These are phyloP conservation scores for Durio zibethinus DNA, from an alignment of 345 rosid species.

Conservation along the genomic window DNA sequence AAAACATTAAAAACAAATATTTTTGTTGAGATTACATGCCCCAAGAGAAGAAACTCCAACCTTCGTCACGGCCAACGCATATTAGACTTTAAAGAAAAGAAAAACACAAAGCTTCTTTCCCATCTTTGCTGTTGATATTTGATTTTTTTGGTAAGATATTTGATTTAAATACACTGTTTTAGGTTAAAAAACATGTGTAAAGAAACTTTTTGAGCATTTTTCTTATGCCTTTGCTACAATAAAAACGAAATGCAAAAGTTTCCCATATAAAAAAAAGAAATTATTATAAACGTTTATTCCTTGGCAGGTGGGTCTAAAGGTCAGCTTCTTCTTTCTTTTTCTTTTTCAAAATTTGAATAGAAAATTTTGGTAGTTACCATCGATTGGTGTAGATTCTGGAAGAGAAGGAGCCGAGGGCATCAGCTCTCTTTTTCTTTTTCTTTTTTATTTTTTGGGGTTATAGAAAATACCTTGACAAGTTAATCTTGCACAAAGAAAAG, in stretches of 20 bases:
- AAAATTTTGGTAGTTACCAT: neutral
- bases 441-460: too few species aligned
- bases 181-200: neutral
- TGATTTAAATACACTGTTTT: neutral
- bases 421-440: too few species aligned
- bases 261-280: neutral
- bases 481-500: neutral
- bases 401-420: neutral
- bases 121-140: too few species aligned
- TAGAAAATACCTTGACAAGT: neutral
- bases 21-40: neutral
- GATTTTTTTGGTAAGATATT: too few species aligned
- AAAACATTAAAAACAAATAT: neutral
- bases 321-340: neutral
- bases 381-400: constrained; percentile 1
- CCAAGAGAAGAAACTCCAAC: neutral
- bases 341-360: neutral
- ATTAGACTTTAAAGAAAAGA: too few species aligned
- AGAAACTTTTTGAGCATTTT: neutral
- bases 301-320: neutral
- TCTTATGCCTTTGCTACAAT: neutral
- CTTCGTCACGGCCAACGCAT: neutral
- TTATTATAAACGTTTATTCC: neutral
- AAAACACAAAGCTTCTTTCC: neutral
- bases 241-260: neutral